These are phyloP conservation scores for Puccinia novopanici DNA, from an alignment of 1,284 basidiomycete genomes.

Conservation along the genomic window DNA sequence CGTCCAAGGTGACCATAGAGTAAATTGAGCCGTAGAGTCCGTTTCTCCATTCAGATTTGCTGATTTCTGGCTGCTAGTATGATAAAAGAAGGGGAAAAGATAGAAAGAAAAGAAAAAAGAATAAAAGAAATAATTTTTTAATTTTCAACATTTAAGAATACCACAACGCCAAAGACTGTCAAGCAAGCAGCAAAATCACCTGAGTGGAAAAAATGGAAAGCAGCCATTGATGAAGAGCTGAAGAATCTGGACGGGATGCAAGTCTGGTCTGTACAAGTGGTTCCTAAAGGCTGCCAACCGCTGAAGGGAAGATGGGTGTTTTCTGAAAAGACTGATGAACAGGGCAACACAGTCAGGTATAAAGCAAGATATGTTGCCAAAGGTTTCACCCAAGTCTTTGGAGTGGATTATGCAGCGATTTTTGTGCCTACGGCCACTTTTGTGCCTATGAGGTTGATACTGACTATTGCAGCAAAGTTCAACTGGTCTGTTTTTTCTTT, in stretches of 20 bases:
- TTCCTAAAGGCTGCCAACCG: neutral
- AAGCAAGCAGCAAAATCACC: neutral
- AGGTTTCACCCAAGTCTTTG: neutral
- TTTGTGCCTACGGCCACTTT: neutral
- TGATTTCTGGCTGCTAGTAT: no score
- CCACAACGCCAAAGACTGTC: neutral
- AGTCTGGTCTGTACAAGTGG: neutral
- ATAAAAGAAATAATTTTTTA: no score
- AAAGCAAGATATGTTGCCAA: neutral
- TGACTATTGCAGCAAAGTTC: neutral
- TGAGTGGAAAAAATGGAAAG: neutral
- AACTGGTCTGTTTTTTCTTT: neutral
- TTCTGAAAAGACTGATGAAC: neutral
- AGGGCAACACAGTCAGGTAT: neutral
- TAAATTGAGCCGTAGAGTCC: no score
- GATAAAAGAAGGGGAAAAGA: no score
- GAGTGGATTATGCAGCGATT: neutral
- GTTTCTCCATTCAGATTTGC: no score
- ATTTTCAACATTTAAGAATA: no score
- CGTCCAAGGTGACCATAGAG: no score
- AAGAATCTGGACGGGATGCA: neutral
- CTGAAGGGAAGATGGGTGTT: neutral
- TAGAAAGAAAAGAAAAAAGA: no score
- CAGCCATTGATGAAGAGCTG: constrained; percentile 6
- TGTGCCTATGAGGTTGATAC: neutral